Base-by-base conservation (phyloP, 768 basidiomycete genomes). In the Scleroderma bovista region DNA sequence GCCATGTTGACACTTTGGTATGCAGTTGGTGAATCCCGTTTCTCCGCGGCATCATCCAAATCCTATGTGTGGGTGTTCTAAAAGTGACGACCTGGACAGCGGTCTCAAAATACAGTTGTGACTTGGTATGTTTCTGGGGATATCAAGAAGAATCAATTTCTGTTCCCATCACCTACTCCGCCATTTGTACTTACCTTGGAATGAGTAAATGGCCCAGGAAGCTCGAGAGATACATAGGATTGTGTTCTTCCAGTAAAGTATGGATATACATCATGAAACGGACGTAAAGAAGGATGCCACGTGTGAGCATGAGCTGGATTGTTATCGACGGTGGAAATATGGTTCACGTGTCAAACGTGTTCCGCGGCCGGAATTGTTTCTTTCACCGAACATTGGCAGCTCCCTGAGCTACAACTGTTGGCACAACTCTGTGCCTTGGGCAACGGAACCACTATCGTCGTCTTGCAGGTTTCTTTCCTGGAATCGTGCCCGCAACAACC, bases 401-500 rank as follows among this genome's bases (percentile, higher is more conserved):
- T 29, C 47, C 20, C 42, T 22, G 2, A 37, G 7, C 33, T 52
- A 40, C 29, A 36, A 37, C 20, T 34, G 3, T 37, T 46, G 32
- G 17, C n/a, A 37, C 33, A 34, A 19, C 45, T 46, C 36, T 33
- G 34, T 6, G 23, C 23, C 20, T 17, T 31, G 12, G n/a, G 7
- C 16, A 24, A 8, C 22, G 33, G 32, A 36, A 15, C 19, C 22
- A 16, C 45, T 36, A 16, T n/a, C 1, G 45, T 6, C 8, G 20
- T 8, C 33, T 13, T 2, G 34, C 10, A 17, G 13, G 29, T n/a
- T n/a, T 26, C 12, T n/a, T 45, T 46, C 45, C 7, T 13, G 45
- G 24, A n/a, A 12, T 10, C 16, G 24, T 46, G 32, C 12, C 13
- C n/a, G 29, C 74, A 71, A 51, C 72, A 74, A 1, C 74, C 69